A percentile compares a stretch with the other conserved stretches of the same genome.
Evolutionary conservation across 2,329 filamentous ascomycete species (phyloP).

Genomic region (Colletotrichum musae): DNA sequence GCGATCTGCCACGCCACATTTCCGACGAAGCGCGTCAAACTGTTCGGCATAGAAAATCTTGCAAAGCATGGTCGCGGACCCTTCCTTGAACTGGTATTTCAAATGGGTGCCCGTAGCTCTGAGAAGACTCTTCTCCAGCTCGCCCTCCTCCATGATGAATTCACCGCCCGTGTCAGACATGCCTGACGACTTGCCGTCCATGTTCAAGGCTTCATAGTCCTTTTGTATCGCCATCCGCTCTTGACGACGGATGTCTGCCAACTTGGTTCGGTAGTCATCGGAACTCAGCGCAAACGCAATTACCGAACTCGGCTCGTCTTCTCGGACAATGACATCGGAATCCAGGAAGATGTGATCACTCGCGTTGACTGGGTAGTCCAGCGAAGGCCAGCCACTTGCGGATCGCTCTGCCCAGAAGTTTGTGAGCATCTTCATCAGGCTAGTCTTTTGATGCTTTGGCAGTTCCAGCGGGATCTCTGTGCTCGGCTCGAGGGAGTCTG

Average conservation of each 20-base stretch:
- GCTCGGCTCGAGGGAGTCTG: conserved; percentile 73
- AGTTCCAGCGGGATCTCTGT: conserved; percentile 79
- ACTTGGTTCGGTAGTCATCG: conserved; percentile 86
- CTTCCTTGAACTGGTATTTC: conserved; percentile 95
- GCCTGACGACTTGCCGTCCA: conserved; percentile 49
- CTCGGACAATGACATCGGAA: conserved; percentile 95
- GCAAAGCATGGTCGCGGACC: conserved; percentile 94
- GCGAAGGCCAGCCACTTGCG: conserved; percentile 90
- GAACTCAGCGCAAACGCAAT: conserved; percentile 94
- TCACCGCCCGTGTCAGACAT: conserved; percentile 53
- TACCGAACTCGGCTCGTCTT: conserved; percentile 96
- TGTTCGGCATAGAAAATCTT: conserved; percentile 99
- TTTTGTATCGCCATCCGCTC: conserved; percentile 43
- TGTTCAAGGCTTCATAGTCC: conserved; percentile 40
- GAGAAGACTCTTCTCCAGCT: conserved; percentile 88
- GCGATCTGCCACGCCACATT: conserved; percentile 92
- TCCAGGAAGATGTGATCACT: conserved; percentile 97
- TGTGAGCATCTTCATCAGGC: conserved; percentile 93
- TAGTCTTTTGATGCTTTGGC: conserved; percentile 93
- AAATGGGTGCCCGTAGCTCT: conserved; percentile 91
- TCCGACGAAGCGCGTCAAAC: conserved; percentile 93
- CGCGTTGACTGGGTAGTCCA: conserved; percentile 91
- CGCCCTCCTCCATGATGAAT: conserved; percentile 71
- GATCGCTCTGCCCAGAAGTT: conserved; percentile 99
- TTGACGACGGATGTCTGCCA: conserved; percentile 70